Percentiles rank a stretch among this genome's conserved stretches.
These are phyloP conservation scores for Terfezia boudieri DNA, from an alignment of 495 filamentous ascomycete species.

Conservation along the genomic window DNA sequence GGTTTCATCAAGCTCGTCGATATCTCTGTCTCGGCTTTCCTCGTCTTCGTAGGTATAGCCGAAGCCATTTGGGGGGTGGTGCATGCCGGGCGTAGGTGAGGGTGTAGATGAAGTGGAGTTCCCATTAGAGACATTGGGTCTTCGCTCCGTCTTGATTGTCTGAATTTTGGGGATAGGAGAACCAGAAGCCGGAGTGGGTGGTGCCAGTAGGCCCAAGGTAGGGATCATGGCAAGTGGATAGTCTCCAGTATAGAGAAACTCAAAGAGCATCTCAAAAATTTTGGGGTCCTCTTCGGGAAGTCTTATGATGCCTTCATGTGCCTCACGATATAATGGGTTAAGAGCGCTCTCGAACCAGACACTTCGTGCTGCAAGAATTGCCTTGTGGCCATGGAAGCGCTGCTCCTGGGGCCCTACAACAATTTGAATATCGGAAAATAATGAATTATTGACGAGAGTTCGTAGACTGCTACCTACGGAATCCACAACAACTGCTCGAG, in stretches of 20 bases:
- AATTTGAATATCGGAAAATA: conserved; percentile 17
- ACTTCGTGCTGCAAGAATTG: conserved; percentile 18
- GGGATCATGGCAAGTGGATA: conserved; percentile 16
- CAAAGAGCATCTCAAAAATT: conserved; percentile 18
- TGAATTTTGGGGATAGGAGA: neutral
- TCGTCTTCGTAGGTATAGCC: conserved; percentile 11
- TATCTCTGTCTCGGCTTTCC: conserved; percentile 10
- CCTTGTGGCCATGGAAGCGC: conserved; percentile 18
- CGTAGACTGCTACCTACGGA: conserved; percentile 17
- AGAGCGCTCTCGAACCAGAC: conserved; percentile 18
- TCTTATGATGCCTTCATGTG: conserved; percentile 14
- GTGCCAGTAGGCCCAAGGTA: conserved; percentile 9
- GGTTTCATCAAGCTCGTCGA: conserved; percentile 17
- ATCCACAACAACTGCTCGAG: conserved; percentile 15
- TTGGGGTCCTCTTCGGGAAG: conserved; percentile 18
- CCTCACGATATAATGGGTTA: conserved; percentile 16
- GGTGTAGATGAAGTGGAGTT: neutral
- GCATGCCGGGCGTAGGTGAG: neutral
- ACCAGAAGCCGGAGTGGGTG: conserved; percentile 1
- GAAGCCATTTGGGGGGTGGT: neutral
- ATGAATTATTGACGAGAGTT: conserved; percentile 16
- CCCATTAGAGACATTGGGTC: neutral
- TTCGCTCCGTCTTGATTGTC: neutral
- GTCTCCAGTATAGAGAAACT: conserved; percentile 19
- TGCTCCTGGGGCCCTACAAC: conserved; percentile 16